Evolutionary conservation across 768 basidiomycete species (phyloP).

Genomic region (Trametes punicea): DNA sequence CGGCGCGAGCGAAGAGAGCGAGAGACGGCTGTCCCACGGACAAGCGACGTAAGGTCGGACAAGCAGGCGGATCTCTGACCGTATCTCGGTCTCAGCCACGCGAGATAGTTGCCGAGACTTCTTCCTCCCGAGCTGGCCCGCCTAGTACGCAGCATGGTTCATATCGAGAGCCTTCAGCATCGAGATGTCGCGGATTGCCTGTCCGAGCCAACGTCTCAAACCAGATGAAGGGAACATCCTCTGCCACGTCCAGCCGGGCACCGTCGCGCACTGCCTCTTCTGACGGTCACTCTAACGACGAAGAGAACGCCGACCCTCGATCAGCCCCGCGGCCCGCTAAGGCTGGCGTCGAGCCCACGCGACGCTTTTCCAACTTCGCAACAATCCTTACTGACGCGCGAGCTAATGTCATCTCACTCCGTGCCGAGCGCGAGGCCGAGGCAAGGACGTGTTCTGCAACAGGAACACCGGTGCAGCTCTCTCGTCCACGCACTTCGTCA

Average conservation of each 20-base stretch:
- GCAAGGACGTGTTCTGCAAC: background rate
- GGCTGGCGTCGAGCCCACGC: background rate
- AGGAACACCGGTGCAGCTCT: background rate
- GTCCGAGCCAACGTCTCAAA: background rate
- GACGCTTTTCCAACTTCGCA: constrained; percentile 27
- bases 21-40: background rate
- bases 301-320: constrained; percentile 11
- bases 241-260: background rate
- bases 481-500: background rate
- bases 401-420: constrained; percentile 35
- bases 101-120: background rate
- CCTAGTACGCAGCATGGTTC: background rate
- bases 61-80: background rate
- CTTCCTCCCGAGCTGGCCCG: background rate
- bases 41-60: constrained; percentile 11
- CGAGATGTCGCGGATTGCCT: background rate
- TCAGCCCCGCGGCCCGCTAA: background rate
- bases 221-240: background rate
- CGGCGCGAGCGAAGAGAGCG: background rate
- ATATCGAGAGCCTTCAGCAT: background rate
- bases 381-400: constrained; percentile 42
- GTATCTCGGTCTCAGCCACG: background rate
- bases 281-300: constrained; percentile 15
- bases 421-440: constrained; percentile 20
- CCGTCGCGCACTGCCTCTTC: background rate